A percentile compares a stretch with the other conserved stretches of the same genome.
phyloP scores from a whole-genome alignment of 441 rosid genomes.

The Pelargonium citronellum region DNA sequence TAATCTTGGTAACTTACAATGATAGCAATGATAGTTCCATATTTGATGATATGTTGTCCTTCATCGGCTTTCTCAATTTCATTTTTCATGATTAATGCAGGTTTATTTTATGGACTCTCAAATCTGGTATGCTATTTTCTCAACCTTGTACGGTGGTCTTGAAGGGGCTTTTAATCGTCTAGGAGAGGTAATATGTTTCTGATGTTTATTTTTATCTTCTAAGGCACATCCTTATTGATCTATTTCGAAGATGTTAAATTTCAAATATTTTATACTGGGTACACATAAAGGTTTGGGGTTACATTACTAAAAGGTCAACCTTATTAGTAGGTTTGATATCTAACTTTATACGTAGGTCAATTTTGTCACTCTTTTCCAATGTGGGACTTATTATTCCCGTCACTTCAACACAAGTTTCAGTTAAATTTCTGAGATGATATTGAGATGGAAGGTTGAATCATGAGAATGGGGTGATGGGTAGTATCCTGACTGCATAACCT shows the following conservation, averaged over 20 bases:
- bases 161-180: conserved; percentile 89
- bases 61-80: conserved; percentile 11
- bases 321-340: too few species aligned
- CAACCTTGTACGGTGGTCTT: conserved; percentile 89
- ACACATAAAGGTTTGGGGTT: too few species aligned
- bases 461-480: conserved; percentile 11
- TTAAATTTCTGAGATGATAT: background rate
- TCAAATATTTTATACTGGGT: background rate
- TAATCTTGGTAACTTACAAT: conserved; percentile 50
- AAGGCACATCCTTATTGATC: background rate
- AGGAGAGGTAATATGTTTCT: conserved; percentile 68
- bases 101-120: conserved; percentile 95
- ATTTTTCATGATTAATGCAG: conserved; percentile 38
- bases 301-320: too few species aligned
- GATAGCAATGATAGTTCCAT: conserved; percentile 7
- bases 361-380: background rate
- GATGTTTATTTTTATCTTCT: background rate
- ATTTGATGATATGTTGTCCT: background rate
- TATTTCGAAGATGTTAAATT: background rate
- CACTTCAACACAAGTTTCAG: background rate
- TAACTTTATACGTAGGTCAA: too few species aligned
- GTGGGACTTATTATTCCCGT: background rate
- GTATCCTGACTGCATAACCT: conserved; percentile 4
- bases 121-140: conserved; percentile 86
- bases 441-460: conserved; percentile 1